Conservation (phyloP, 2,329 filamentous ascomycete species). For the Sclerotinia glacialis region DNA sequence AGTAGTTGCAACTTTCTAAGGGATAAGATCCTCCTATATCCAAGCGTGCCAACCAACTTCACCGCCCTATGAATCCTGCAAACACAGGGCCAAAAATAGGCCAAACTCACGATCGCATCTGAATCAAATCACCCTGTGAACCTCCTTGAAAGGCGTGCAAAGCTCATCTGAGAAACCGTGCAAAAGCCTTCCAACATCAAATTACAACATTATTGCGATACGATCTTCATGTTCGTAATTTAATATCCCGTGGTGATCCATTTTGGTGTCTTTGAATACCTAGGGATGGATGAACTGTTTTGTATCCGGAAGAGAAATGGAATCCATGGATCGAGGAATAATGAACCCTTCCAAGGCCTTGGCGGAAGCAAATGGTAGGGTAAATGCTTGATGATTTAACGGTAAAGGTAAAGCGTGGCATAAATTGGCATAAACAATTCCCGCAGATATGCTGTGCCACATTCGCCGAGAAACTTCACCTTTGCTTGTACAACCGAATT, state of each 20-base stretch:
- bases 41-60: not conserved
- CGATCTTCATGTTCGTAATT: conserved; percentile 7
- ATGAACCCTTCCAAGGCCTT: not conserved
- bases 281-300: not conserved
- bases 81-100: not conserved
- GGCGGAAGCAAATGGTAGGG: not conserved
- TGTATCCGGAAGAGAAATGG: too few species aligned
- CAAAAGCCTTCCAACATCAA: not conserved
- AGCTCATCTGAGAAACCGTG: not conserved
- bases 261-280: not conserved
- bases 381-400: conserved; percentile 5
- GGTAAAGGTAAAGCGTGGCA: not conserved
- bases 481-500: not conserved
- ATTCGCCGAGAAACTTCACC: not conserved
- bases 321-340: too few species aligned
- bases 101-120: not conserved
- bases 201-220: conserved; percentile 12
- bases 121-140: not conserved
- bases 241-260: not conserved
- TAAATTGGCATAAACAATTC: not conserved
- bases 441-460: not conserved
- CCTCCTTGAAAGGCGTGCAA: not conserved
- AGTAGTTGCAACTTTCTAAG: not conserved
- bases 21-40: not conserved
- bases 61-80: conserved; percentile 3